Conservation (phyloP, 345 rosid species). For the Gossypium raimondii region DNA sequence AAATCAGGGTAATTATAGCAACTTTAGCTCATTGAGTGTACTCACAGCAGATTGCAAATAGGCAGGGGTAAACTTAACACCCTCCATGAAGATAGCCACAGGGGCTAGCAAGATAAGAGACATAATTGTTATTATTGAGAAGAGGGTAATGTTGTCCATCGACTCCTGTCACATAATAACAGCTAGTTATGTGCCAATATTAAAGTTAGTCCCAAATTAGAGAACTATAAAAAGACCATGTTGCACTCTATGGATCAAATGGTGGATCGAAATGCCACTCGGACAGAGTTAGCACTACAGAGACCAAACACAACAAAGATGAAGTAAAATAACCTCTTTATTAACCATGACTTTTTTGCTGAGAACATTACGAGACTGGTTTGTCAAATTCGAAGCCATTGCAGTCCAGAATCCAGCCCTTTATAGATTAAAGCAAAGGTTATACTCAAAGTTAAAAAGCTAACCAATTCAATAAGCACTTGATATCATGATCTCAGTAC, state of each 20-base stretch:
- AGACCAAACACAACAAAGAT: background rate
- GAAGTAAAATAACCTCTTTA: constrained; percentile 64
- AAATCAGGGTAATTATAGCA: background rate
- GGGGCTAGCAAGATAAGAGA: constrained; percentile 79
- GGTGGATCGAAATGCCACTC: background rate
- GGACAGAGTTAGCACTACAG: constrained; percentile 2
- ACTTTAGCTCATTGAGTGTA: constrained; percentile 14
- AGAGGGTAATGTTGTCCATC: constrained; percentile 93
- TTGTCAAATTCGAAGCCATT: constrained; percentile 85
- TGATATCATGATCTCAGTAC: background rate
- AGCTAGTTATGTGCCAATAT: background rate
- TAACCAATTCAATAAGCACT: background rate
- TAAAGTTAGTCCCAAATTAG: background rate
- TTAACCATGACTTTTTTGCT: constrained; percentile 97
- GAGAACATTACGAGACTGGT: constrained; percentile 84
- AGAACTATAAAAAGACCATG: background rate
- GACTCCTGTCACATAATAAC: constrained; percentile 57
- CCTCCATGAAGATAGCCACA: constrained; percentile 75
- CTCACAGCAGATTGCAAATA: constrained; percentile 81
- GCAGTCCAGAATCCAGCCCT: constrained; percentile 95
- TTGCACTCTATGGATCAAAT: background rate
- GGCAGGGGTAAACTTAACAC: constrained; percentile 86
- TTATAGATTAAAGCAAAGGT: background rate
- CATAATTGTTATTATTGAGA: constrained; percentile 94
- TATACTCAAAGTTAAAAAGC: background rate